Evolutionary conservation across 371 early-diverging fungal genomes (phyloP).

Genomic region (Mortierella sp.): DNA sequence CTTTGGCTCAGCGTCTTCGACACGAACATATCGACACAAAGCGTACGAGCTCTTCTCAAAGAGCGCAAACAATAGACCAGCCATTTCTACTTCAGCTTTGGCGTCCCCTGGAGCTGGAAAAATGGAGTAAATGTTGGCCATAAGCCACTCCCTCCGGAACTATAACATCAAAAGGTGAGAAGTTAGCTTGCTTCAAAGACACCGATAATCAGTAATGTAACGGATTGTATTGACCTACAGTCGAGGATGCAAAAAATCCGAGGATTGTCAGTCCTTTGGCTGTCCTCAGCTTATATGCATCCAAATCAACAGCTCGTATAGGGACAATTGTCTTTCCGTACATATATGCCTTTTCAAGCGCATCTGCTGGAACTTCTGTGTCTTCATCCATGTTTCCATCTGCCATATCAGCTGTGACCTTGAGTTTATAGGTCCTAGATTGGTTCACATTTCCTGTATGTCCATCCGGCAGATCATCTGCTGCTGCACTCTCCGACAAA

Average conservation of each 20-base stretch:
- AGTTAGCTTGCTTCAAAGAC: neutral
- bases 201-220: neutral
- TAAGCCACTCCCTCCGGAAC: conserved; percentile 72
- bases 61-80: conserved; percentile 69
- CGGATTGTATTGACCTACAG: conserved; percentile 45
- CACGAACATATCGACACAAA: conserved; percentile 73
- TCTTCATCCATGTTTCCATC: conserved; percentile 51
- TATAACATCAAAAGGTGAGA: conserved; percentile 31
- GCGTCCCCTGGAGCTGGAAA: conserved; percentile 59
- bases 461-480: conserved; percentile 36
- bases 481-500: conserved; percentile 58
- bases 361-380: conserved; percentile 58
- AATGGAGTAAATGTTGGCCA: conserved; percentile 66
- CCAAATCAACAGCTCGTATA: conserved; percentile 70
- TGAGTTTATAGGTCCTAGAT: conserved; percentile 61
- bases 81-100: conserved; percentile 60
- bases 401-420: conserved; percentile 34
- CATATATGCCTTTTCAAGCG: conserved; percentile 72
- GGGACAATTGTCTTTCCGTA: conserved; percentile 80
- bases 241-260: conserved; percentile 62
- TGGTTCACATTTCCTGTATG: conserved; percentile 62
- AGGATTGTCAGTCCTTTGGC: conserved; percentile 72
- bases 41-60: conserved; percentile 66
- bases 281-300: conserved; percentile 67
- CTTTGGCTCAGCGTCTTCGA: conserved; percentile 67